A percentile compares a stretch with the other conserved stretches of the same genome.
Evolutionary conservation across 1,284 basidiomycete genomes (phyloP).

Genomic region (Mycena citricolor): DNA sequence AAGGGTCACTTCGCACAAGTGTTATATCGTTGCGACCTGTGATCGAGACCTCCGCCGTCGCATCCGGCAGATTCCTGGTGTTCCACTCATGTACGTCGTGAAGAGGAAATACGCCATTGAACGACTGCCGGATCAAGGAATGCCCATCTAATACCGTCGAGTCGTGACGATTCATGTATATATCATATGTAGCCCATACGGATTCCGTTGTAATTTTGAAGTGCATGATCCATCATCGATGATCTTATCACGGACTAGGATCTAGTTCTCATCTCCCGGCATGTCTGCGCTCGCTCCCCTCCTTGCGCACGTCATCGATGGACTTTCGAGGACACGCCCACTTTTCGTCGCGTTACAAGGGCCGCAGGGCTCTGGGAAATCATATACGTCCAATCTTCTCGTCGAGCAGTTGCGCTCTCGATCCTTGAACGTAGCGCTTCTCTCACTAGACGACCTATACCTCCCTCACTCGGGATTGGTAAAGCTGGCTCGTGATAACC

Average conservation of each 20-base stretch:
- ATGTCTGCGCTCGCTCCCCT: constrained; percentile 20
- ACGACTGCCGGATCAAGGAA: constrained; percentile 87
- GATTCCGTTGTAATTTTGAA: too few species aligned
- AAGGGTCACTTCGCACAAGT: constrained; percentile 91
- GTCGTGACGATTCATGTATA: too few species aligned
- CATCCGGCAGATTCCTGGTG: constrained; percentile 91
- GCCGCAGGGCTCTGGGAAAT: constrained; percentile 85
- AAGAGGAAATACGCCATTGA: constrained; percentile 90
- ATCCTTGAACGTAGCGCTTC: constrained; percentile 57
- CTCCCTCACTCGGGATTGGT: constrained; percentile 63
- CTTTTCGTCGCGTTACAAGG: constrained; percentile 83
- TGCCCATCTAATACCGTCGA: constrained; percentile 57
- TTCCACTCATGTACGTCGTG: constrained; percentile 96
- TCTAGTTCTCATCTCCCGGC: too few species aligned
- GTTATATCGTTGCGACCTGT: constrained; percentile 98
- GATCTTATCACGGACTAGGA: too few species aligned
- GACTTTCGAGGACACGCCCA: constrained; percentile 35
- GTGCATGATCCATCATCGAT: too few species aligned
- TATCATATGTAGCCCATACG: too few species aligned
- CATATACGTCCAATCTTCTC: constrained; percentile 63
- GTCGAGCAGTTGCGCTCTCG: constrained; percentile 46
- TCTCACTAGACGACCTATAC: constrained; percentile 89
- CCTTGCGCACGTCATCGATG: constrained; percentile 16
- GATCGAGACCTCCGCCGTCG: constrained; percentile 92
- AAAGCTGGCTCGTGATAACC: constrained; percentile 52